Percentiles rank a stretch among this genome's conserved stretches.
phyloP scores from a whole-genome alignment of 768 basidiomycete genomes.

The Amanita muscaria region DNA sequence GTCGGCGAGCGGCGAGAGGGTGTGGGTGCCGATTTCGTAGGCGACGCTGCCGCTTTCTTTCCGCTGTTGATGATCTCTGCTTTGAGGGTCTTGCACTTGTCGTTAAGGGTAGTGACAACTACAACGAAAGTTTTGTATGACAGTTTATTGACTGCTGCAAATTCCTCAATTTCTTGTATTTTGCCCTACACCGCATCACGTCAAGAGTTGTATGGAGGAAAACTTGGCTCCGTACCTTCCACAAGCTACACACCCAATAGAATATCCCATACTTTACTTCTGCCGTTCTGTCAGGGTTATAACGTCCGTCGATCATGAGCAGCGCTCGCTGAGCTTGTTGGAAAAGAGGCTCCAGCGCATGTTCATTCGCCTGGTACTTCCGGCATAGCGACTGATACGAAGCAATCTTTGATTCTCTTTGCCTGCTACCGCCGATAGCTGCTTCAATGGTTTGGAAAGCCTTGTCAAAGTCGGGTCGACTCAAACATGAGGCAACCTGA shows the following conservation, averaged over 20 bases:
- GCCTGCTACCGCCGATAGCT: constrained; percentile 16
- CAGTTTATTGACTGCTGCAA: constrained; percentile 9
- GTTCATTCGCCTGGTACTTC: constrained; percentile 10
- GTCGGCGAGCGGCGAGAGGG: constrained; percentile 8
- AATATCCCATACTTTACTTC: constrained; percentile 33
- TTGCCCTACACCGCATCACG: constrained; percentile 9
- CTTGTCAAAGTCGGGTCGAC: constrained; percentile 21
- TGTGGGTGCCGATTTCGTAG: constrained; percentile 1
- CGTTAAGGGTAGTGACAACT: constrained; percentile 8
- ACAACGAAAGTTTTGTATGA: constrained; percentile 7
- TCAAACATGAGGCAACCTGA: constrained; percentile 27
- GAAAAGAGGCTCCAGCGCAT: constrained; percentile 18
- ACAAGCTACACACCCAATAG: constrained; percentile 35
- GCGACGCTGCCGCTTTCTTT: not conserved
- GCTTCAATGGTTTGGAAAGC: constrained; percentile 18
- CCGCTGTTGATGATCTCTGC: constrained; percentile 9
- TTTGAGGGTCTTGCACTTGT: constrained; percentile 10
- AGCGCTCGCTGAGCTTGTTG: constrained; percentile 27
- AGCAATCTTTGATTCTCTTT: constrained; percentile 9
- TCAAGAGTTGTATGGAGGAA: not conserved
- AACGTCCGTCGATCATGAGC: constrained; percentile 15
- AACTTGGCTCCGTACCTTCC: constrained; percentile 24
- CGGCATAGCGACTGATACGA: constrained; percentile 24
- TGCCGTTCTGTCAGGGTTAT: constrained; percentile 14
- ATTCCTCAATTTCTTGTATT: constrained; percentile 8